Evolutionary conservation across 192 early-diverging fungal genomes (phyloP).

Genomic region (Thamnidium elegans): DNA sequence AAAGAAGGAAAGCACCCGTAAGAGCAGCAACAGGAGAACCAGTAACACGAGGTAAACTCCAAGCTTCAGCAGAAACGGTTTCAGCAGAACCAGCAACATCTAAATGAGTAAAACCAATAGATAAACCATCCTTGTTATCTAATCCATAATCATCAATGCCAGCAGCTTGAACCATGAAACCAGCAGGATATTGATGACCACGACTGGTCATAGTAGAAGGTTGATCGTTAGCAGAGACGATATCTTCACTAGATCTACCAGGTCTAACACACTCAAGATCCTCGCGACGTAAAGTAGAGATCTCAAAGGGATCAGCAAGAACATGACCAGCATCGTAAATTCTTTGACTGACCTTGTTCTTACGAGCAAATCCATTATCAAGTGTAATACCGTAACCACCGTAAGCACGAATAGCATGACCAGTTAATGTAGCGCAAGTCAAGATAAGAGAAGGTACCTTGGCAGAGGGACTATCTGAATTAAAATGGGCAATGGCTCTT

Average conservation of each 20-base stretch:
- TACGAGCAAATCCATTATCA: constrained; percentile 75
- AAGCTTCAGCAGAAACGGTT: constrained; percentile 56
- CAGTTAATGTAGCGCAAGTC: constrained; percentile 86
- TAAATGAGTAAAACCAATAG: constrained; percentile 79
- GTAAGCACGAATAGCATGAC: constrained; percentile 77
- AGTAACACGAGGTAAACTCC: constrained; percentile 67
- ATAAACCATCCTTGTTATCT: constrained; percentile 46
- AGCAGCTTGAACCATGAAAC: constrained; percentile 76
- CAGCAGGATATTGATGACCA: constrained; percentile 86
- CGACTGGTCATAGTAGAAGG: constrained; percentile 69
- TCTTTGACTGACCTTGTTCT: constrained; percentile 54
- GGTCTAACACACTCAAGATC: constrained; percentile 65
- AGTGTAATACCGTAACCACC: constrained; percentile 73
- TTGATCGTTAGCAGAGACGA: constrained; percentile 77
- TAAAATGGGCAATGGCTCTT: constrained; percentile 58
- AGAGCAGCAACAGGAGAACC: constrained; percentile 78
- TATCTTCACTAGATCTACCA: constrained; percentile 72
- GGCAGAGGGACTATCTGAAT: constrained; percentile 39
- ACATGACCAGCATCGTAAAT: constrained; percentile 64
- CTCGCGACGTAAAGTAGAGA: constrained; percentile 77
- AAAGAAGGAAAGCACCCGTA: constrained; percentile 66
- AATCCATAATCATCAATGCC: constrained; percentile 73
- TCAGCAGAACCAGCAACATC: constrained; percentile 84
- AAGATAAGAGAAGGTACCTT: constrained; percentile 55
- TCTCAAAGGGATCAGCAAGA: constrained; percentile 78